A percentile compares a stretch with the other conserved stretches of the same genome.
Evolutionary conservation across 2,329 filamentous ascomycete species (phyloP).

Genomic region (Neonectria sp.): DNA sequence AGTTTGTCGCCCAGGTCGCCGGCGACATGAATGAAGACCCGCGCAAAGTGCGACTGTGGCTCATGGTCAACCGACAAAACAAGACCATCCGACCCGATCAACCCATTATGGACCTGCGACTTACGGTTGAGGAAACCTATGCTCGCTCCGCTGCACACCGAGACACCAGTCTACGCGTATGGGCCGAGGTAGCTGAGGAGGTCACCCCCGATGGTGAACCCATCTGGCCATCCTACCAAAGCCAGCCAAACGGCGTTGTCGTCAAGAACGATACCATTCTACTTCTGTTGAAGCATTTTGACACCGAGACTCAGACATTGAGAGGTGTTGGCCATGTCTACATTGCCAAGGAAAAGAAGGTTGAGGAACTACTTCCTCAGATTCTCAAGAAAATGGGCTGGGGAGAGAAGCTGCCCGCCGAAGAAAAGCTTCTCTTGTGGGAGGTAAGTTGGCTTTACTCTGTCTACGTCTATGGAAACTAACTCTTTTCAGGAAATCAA

Average conservation of each 20-base stretch:
- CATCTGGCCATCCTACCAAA: conserved; percentile 77
- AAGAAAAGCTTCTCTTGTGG: conserved; percentile 79
- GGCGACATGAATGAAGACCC: conserved; percentile 78
- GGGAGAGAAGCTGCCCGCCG: conserved; percentile 78
- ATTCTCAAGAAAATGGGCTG: conserved; percentile 91
- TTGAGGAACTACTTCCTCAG: conserved; percentile 83
- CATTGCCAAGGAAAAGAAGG: conserved; percentile 88
- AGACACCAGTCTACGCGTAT: conserved; percentile 84
- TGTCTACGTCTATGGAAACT: neutral
- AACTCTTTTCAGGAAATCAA: conserved; percentile 82
- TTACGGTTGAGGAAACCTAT: conserved; percentile 81
- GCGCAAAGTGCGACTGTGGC: conserved; percentile 86
- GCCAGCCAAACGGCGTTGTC: conserved; percentile 69
- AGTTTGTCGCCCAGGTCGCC: conserved; percentile 81
- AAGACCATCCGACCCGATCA: conserved; percentile 95
- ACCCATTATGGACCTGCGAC: conserved; percentile 82
- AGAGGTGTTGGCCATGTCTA: conserved; percentile 88
- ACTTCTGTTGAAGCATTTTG: conserved; percentile 94
- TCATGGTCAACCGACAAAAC: conserved; percentile 99
- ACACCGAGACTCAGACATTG: conserved; percentile 81
- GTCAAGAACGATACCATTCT: conserved; percentile 78
- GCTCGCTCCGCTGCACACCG: conserved; percentile 69
- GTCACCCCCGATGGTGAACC: conserved; percentile 77
- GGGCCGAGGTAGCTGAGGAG: conserved; percentile 84
- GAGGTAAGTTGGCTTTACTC: conserved; percentile 67